phyloP scores from a whole-genome alignment of 2,329 filamentous ascomycete species.

The Monosporascus sp. region DNA sequence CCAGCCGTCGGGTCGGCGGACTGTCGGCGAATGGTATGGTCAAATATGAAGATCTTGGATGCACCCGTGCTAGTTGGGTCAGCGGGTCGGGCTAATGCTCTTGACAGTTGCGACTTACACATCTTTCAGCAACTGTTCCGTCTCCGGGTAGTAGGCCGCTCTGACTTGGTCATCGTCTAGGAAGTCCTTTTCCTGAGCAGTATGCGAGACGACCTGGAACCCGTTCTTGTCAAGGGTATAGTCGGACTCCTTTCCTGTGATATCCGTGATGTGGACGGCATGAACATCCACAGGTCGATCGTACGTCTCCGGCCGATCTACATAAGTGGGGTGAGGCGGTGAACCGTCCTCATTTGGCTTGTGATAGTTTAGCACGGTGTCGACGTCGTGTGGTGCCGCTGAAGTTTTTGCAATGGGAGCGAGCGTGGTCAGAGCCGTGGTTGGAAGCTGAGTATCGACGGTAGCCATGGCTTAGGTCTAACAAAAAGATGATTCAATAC shows the following conservation, averaged over 20 bases:
- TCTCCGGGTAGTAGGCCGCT: conserved; percentile 65
- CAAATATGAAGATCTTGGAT: conserved; percentile 52
- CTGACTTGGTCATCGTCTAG: conserved; percentile 57
- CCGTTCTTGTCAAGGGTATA: conserved; percentile 34
- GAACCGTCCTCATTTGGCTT: conserved; percentile 37
- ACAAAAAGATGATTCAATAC: background rate
- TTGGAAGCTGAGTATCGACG: conserved; percentile 19
- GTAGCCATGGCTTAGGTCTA: conserved; percentile 18
- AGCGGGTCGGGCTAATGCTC: background rate
- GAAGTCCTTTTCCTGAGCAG: conserved; percentile 32
- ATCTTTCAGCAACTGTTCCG: conserved; percentile 60
- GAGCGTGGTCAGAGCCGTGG: conserved; percentile 11
- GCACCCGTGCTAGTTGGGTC: conserved; percentile 46
- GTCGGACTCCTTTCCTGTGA: conserved; percentile 29
- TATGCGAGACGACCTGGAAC: conserved; percentile 29
- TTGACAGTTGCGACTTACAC: conserved; percentile 30
- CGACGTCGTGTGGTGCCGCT: conserved; percentile 23
- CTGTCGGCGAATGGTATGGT: conserved; percentile 50
- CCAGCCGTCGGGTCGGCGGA: conserved; percentile 46
- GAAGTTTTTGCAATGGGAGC: conserved; percentile 7
- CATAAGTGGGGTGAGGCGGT: conserved; percentile 30
- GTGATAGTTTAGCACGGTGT: conserved; percentile 33
- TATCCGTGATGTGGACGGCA: conserved; percentile 28
- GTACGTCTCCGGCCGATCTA: conserved; percentile 30
- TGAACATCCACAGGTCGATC: conserved; percentile 22